Evolutionary conservation across 495 filamentous ascomycete genomes (phyloP).

Genomic region (Tetracladium setigerum): DNA sequence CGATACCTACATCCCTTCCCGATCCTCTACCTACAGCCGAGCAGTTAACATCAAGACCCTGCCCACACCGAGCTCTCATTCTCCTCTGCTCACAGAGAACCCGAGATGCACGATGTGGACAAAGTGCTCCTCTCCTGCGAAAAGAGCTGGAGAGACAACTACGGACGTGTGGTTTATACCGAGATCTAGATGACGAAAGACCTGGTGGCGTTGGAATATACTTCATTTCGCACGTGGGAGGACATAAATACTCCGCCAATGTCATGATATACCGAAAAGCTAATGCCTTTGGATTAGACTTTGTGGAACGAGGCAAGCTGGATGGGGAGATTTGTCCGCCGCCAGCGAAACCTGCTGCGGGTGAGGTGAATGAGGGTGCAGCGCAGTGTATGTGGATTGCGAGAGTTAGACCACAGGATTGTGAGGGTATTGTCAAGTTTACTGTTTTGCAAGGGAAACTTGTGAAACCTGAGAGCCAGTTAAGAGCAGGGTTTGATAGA

Average conservation of each 20-base stretch:
- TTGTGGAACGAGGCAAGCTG: constrained; percentile 29
- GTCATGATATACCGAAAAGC: constrained; percentile 77
- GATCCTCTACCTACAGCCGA: constrained; percentile 29
- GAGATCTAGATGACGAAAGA: constrained; percentile 79
- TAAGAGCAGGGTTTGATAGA: constrained; percentile 88
- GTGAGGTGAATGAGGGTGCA: constrained; percentile 47
- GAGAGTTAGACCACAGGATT: constrained; percentile 80
- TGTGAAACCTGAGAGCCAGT: constrained; percentile 73
- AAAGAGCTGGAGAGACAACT: constrained; percentile 88
- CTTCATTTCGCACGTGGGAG: constrained; percentile 92
- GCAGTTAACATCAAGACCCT: constrained; percentile 58
- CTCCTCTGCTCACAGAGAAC: constrained; percentile 90
- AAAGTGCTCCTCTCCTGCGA: constrained; percentile 78
- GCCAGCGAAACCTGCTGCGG: constrained; percentile 15
- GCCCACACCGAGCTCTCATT: constrained; percentile 77
- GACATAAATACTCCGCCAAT: constrained; percentile 91
- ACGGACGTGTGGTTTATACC: constrained; percentile 72
- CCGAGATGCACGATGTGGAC: constrained; percentile 89
- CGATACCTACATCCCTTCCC: constrained; percentile 21
- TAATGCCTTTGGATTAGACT: constrained; percentile 49
- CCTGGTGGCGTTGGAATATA: constrained; percentile 90
- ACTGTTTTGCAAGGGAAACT: constrained; percentile 92
- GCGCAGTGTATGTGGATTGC: constrained; percentile 94
- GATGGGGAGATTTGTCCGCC: constrained; percentile 18
- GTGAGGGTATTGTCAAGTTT: constrained; percentile 84